Evolutionary conservation across 1,139 yeast species (phyloP), one percentile per base, ranked within the genome.

Genomic region (Geotrichum candidum): DNA sequence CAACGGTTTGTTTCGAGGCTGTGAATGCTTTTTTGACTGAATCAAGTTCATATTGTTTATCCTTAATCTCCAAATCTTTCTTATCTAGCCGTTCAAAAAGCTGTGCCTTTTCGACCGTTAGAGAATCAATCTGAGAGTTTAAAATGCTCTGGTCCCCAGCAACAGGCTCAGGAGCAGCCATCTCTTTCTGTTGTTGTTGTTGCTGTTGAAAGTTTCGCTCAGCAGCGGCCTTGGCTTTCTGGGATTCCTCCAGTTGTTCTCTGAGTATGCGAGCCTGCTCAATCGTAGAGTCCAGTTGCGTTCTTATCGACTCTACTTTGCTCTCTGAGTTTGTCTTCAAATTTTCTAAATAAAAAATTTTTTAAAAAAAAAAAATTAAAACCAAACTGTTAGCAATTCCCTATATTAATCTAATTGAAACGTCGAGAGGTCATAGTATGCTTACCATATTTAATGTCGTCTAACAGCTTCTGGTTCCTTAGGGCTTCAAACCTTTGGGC

Each of bases 11-110:
- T 56, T 84, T 77, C 11, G 77, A 69, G 13, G 73, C 73, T 35
- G 84, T 80, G 64, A 82, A 83, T 6, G 81, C 76, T 18, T 77
- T 75, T 38, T 84, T 80, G 50, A 86, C 71, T 25, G 74, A 73
- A 55, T 80, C 82, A n/a, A 85, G 73, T 57, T 85, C 85, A 13
- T 76, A 77, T 59, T 81, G 81, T 54, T 84, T 73, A 18, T 76
- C 77, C 50, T 78, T 76, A 51, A 81, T 72, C 65, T 85, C 87
- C 33, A 74, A 76, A 73, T 75, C 79, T 66, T 78, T 79, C 62
- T 76, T 74, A 59, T 77, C 81, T 11, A 82, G 63, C 29, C 78
- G 66, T 57, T 77, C 81, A 52, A 78, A 67, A 0, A 77, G 71
- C 15, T 74, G 73, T 11, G 75, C 71, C 56, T 79, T 80, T 53